Percentiles rank a stretch among this genome's conserved stretches.
phyloP scores from a whole-genome alignment of 495 filamentous ascomycete genomes.

The Aspergillus sclerotioniger region DNA sequence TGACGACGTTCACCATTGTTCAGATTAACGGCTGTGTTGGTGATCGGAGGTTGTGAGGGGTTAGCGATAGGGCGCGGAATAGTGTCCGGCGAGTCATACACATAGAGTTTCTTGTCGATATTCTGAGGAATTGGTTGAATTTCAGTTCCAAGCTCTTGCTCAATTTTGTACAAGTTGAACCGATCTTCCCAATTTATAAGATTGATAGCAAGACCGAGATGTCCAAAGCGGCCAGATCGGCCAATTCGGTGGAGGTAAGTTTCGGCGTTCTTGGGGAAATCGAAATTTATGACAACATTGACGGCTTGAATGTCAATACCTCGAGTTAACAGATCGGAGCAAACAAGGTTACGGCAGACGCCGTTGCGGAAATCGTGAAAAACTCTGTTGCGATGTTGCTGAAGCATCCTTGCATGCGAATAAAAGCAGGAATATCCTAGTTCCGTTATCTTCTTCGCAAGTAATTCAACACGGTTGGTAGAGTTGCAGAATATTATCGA shows the following conservation, averaged over 20 bases:
- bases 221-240: constrained; percentile 93
- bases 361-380: constrained; percentile 99
- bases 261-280: constrained; percentile 99
- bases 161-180: constrained; percentile 98
- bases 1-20: constrained; percentile 39
- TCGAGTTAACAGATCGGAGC: constrained; percentile 94
- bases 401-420: constrained; percentile 98
- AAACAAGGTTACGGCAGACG: constrained; percentile 95
- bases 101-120: constrained; percentile 98
- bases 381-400: constrained; percentile 93
- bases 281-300: constrained; percentile 99
- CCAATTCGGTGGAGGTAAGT: constrained; percentile 99
- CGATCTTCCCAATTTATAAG: constrained; percentile 99
- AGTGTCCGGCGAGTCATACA: constrained; percentile 92
- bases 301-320: constrained; percentile 99
- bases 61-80: constrained; percentile 78
- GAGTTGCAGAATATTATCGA: constrained; percentile 99
- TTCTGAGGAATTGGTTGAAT: constrained; percentile 90
- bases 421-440: constrained; percentile 99
- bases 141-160: constrained; percentile 94
- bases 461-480: constrained; percentile 92
- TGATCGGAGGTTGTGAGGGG: constrained; percentile 30
- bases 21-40: constrained; percentile 20
- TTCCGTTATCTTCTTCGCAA: constrained; percentile 99
- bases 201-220: constrained; percentile 97